These are phyloP conservation scores for Mycena polygramma DNA, from an alignment of 768 basidiomycete genomes.

Conservation along the genomic window DNA sequence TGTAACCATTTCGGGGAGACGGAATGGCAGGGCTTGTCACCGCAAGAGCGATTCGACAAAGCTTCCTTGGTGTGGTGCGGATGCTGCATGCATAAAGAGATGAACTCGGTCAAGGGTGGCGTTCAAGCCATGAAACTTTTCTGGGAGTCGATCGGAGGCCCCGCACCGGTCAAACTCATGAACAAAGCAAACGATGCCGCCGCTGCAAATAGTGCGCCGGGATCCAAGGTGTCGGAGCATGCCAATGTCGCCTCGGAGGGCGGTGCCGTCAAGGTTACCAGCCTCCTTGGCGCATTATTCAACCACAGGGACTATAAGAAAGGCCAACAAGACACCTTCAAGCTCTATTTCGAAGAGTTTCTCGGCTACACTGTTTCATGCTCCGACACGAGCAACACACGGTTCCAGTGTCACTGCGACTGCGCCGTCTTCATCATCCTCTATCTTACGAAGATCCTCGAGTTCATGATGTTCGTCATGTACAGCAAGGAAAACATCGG, in stretches of 20 bases:
- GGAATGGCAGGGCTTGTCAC: conserved; percentile 31
- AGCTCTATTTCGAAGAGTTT: conserved; percentile 8
- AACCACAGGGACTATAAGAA: conserved; percentile 16
- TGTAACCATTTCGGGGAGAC: conserved; percentile 32
- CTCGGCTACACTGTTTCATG: conserved; percentile 13
- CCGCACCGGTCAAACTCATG: conserved; percentile 38
- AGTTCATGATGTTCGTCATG: conserved; percentile 45
- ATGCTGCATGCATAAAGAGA: conserved; percentile 32
- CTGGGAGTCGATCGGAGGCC: conserved; percentile 37
- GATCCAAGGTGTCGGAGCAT: neutral
- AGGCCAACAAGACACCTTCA: conserved; percentile 18
- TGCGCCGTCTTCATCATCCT: conserved; percentile 44
- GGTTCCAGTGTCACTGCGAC: conserved; percentile 49
- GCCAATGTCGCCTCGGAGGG: neutral
- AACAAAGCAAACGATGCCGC: conserved; percentile 44
- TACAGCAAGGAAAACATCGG: conserved; percentile 45
- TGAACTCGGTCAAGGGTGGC: conserved; percentile 28
- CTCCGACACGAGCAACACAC: conserved; percentile 50
- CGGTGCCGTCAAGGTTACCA: conserved; percentile 3
- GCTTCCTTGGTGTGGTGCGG: conserved; percentile 41
- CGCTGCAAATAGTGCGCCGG: neutral
- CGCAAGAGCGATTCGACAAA: conserved; percentile 19
- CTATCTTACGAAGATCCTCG: conserved; percentile 38
- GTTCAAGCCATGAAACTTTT: conserved; percentile 36
- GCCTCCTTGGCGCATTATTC: conserved; percentile 9